Conservation (phyloP, 495 filamentous ascomycete species). For the Penicillium samsonianum region DNA sequence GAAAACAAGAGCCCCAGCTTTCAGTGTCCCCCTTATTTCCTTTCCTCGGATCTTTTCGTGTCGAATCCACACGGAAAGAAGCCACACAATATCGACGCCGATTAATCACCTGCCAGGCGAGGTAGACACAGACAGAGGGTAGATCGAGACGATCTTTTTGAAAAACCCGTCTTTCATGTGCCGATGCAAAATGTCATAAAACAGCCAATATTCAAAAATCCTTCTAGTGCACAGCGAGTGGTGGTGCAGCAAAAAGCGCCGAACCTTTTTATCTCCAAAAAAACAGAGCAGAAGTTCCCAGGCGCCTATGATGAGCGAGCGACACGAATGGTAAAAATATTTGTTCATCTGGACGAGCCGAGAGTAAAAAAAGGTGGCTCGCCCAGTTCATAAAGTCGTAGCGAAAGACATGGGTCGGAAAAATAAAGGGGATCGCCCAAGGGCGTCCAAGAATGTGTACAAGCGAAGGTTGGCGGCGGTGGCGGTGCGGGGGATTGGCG, state of each 20-base stretch:
- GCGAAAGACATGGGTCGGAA: conserved; percentile 46
- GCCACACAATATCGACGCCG: conserved; percentile 18
- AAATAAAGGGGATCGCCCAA: conserved; percentile 22
- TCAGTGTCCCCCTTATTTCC: conserved; percentile 7
- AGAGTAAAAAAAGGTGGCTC: conserved; percentile 38
- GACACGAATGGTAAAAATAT: conserved; percentile 47
- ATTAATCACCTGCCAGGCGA: conserved; percentile 26
- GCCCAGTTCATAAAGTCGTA: conserved; percentile 39
- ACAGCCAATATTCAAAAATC: conserved; percentile 26
- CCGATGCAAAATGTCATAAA: conserved; percentile 42
- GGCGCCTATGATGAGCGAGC: conserved; percentile 50
- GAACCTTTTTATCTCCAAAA: conserved; percentile 35
- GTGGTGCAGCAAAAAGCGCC: conserved; percentile 45
- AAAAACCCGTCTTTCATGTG: conserved; percentile 32
- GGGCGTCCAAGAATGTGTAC: conserved; percentile 29
- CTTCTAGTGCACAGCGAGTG: conserved; percentile 48
- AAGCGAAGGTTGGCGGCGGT: conserved; percentile 49
- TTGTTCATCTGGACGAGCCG: conserved; percentile 43
- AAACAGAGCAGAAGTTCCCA: conserved; percentile 33
- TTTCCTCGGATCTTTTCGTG: conserved; percentile 9
- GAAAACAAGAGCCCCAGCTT: not conserved
- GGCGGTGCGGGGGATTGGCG: conserved; percentile 21
- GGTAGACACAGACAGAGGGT: conserved; percentile 21
- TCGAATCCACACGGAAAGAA: not conserved
- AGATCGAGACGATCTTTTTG: conserved; percentile 11